Base-by-base conservation (phyloP, 2,329 filamentous ascomycete species). In the Penicillium sp. region DNA sequence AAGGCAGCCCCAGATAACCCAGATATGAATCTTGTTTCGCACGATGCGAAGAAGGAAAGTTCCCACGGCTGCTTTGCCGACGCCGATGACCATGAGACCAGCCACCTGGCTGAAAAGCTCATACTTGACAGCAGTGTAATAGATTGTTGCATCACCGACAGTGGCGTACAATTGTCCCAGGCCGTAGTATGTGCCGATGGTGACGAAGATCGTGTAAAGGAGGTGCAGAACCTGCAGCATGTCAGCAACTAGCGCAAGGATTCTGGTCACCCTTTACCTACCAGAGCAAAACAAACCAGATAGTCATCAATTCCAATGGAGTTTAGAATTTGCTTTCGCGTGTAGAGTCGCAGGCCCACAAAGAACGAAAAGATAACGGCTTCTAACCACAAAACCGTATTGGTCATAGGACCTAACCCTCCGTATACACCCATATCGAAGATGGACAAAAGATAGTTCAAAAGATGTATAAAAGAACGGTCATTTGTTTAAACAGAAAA, bases 51-150 rank as follows among this genome's bases (percentile, higher is more conserved):
- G 63, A 3, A 66, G 52, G 44, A 66, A 65, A 11, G 51, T 48
- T 19, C 64, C 64, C 11, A 66, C 63, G 0, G 64, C 64, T 1
- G 43, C 29, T 43, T 66, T 66, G 4, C 63, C 64, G 2, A 65
- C 55, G 2, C 64, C 64, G 24, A 65, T 66, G 22, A 58, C 59
- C 59, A 66, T 65, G n/a, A 66, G 57, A 13, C 63, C 64, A 10
- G 64, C 63, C 1, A 65, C 60, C 21, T 66, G 64, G 33, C 61
- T 61, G 49, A 66, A 65, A 1, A 67, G 16, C 48, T 67, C 65
- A 42, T 66, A 67, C 27, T 64, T 66, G 16, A 64, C 56, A 7
- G 65, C 65, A 6, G 57, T 63, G 35, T 58, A 60, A 39, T 67
- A 67, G 31, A 47, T 59, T 3, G 19, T 44, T 26, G 58, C 49